A percentile compares a stretch with the other conserved stretches of the same genome.
These are phyloP conservation scores for Spathaspora sp. DNA, from an alignment of 1,139 yeast species.

Conservation along the genomic window DNA sequence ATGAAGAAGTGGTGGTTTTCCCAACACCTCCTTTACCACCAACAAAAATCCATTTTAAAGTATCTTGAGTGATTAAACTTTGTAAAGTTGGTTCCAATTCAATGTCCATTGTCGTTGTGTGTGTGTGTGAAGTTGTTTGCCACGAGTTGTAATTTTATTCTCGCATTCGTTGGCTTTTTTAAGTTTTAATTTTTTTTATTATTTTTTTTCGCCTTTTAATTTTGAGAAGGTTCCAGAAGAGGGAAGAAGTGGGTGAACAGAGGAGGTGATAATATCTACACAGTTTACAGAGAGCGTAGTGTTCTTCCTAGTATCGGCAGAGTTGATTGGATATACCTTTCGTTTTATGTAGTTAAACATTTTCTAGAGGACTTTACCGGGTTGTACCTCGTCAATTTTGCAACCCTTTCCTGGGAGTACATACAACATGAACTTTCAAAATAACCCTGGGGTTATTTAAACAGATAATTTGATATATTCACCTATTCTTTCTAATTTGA, in stretches of 20 bases:
- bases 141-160: not conserved
- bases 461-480: too few relatives aligned
- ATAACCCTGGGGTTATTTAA: not conserved
- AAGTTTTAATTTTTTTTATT: not conserved
- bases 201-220: conserved; percentile 1
- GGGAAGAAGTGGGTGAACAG: not conserved
- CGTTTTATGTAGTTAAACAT: not conserved
- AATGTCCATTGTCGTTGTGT: conserved; percentile 34
- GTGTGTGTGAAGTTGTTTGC: not conserved
- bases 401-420: not conserved
- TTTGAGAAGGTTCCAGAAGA: conserved; percentile 4
- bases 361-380: not conserved
- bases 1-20: conserved; percentile 94
- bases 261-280: not conserved
- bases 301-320: not conserved
- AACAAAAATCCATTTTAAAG: conserved; percentile 93
- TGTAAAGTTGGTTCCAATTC: conserved; percentile 67
- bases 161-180: not conserved
- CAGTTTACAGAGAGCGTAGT: not conserved
- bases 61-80: conserved; percentile 60
- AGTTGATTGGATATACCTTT: not conserved
- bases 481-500: not conserved
- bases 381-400: not conserved
- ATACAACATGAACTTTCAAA: not conserved
- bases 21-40: conserved; percentile 99